Conservation (phyloP, 768 basidiomycete genomes). For the Russula abietina region DNA sequence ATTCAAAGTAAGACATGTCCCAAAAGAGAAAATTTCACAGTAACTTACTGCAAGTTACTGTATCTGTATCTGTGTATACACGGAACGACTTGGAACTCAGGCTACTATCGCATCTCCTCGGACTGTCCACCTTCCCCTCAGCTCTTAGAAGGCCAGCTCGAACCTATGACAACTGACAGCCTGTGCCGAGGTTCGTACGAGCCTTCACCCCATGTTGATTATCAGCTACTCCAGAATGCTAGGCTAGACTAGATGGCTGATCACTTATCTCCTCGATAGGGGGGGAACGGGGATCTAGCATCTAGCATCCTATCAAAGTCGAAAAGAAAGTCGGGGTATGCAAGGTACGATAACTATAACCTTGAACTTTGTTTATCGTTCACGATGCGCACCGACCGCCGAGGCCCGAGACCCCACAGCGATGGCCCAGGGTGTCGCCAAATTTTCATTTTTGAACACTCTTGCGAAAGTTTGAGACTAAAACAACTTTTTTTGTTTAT, state of each 20-base stretch:
- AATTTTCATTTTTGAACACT: background rate
- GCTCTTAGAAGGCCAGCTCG: background rate
- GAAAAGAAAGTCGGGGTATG: background rate
- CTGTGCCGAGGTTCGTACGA: no score
- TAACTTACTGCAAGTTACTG: no score
- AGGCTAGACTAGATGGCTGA: background rate
- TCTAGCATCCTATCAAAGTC: background rate
- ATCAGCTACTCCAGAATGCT: no score
- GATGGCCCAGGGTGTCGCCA: background rate
- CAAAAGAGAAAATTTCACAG: background rate
- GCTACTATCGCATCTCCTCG: background rate
- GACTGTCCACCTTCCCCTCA: background rate
- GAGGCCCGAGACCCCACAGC: background rate
- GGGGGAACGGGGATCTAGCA: background rate
- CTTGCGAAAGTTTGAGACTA: background rate
- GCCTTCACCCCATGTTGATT: background rate
- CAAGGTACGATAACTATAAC: background rate
- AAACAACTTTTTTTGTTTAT: background rate
- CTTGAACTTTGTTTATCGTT: background rate
- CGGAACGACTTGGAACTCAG: background rate
- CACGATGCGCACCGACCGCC: background rate
- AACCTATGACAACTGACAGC: no score
- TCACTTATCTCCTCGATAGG: background rate
- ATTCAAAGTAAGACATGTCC: background rate
- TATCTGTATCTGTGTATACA: background rate